phyloP scores from a whole-genome alignment of 306 rosid genomes.

The Mimosa pudica region DNA sequence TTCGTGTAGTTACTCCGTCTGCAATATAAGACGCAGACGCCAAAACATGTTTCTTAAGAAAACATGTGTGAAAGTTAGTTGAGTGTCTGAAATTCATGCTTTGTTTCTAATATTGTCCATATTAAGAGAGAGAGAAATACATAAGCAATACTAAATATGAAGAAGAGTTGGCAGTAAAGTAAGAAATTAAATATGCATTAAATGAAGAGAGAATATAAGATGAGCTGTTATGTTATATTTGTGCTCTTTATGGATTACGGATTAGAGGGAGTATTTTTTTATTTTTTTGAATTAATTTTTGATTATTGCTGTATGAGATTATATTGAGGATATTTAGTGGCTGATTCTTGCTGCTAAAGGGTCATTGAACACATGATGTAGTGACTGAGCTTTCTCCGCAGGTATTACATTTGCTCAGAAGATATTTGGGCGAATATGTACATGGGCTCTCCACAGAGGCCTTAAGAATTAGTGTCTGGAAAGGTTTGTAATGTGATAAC shows the following conservation, averaged over 20 bases:
- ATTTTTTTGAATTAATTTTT: not conserved
- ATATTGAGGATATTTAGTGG: not conserved
- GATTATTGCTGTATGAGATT: not conserved
- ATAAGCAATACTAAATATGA: too few species aligned
- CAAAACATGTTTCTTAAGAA: too few species aligned
- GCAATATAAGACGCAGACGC: too few species aligned
- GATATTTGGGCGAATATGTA: slow-evolving; percentile 94
- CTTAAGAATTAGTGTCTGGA: slow-evolving; percentile 95
- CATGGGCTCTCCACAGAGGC: slow-evolving; percentile 96
- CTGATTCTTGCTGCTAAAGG: not conserved
- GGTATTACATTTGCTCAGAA: slow-evolving; percentile 93
- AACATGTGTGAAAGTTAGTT: too few species aligned
- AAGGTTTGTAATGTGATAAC: slow-evolving; percentile 63
- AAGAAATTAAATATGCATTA: too few species aligned
- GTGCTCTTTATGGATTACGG: too few species aligned
- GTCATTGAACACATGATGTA: slow-evolving; percentile 3
- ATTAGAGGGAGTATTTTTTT: not conserved
- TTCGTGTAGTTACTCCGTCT: not conserved
- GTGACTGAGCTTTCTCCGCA: slow-evolving; percentile 36
- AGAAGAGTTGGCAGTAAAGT: too few species aligned
- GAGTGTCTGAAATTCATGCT: too few species aligned
- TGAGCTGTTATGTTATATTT: too few species aligned
- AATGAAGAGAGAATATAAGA: too few species aligned
- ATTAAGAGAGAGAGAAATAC: too few species aligned
- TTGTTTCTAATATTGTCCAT: too few species aligned